phyloP scores from a whole-genome alignment of 176 grass and related monocot genomes.

The Cymbopogon citratus region DNA sequence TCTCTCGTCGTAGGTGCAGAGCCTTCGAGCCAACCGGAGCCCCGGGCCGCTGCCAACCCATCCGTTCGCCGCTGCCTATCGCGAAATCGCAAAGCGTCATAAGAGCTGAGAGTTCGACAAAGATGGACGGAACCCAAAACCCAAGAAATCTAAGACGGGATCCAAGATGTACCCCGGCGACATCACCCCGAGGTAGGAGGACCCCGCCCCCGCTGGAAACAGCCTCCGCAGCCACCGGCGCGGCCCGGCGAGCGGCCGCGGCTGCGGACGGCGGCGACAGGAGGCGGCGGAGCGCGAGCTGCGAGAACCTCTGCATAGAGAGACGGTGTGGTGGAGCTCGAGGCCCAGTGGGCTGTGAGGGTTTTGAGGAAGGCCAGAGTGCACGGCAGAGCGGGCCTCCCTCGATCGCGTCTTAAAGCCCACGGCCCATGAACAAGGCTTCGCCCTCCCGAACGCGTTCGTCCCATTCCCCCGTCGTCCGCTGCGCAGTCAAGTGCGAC shows the following conservation, averaged over 20 bases:
- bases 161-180: not conserved
- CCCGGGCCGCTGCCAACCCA: constrained; percentile 20
- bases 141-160: not conserved
- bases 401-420: too few species aligned
- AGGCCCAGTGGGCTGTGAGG: constrained; percentile 10
- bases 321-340: not conserved
- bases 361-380: too few species aligned
- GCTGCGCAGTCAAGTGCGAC: not conserved
- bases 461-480: not conserved
- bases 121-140: constrained; percentile 7
- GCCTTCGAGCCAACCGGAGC: constrained; percentile 25
- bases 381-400: too few species aligned
- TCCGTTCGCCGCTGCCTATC: constrained; percentile 16
- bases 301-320: constrained; percentile 40
- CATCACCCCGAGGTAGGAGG: not conserved
- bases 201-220: not conserved
- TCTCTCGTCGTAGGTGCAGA: constrained; percentile 54
- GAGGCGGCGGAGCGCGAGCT: constrained; percentile 37
- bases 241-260: constrained; percentile 7
- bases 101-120: not conserved
- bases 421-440: not conserved
- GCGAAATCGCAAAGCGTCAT: constrained; percentile 13
- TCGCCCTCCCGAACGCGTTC: not conserved
- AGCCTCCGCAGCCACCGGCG: not conserved
- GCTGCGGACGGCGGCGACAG: constrained; percentile 12